phyloP scores from a whole-genome alignment of 495 filamentous ascomycete genomes.

The Penicillium chermesinum region DNA sequence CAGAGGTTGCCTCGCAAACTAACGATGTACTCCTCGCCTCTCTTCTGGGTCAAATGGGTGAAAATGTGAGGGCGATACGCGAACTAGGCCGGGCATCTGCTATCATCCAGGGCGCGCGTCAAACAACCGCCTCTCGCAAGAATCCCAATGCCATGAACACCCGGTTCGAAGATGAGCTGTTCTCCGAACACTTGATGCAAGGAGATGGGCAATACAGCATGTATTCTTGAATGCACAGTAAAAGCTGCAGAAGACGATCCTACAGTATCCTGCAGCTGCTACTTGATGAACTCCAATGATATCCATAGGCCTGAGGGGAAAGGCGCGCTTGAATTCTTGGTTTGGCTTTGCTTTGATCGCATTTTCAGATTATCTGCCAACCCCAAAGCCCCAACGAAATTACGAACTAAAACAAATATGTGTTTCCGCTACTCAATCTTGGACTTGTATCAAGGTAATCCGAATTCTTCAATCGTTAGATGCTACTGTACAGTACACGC shows the following conservation, averaged over 20 bases:
- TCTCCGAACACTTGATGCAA: neutral
- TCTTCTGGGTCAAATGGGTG: slow-evolving; percentile 62
- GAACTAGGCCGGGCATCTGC: slow-evolving; percentile 69
- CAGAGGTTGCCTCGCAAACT: slow-evolving; percentile 60
- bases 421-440: too few relatives aligned
- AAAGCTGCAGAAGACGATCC: too few relatives aligned
- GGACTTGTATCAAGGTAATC: too few relatives aligned
- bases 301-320: too few relatives aligned
- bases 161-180: slow-evolving; percentile 29
- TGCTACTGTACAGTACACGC: slow-evolving; percentile 17
- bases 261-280: too few relatives aligned
- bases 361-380: too few relatives aligned
- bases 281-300: too few relatives aligned
- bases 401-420: too few relatives aligned
- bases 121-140: slow-evolving; percentile 21
- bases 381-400: too few relatives aligned
- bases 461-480: slow-evolving; percentile 4
- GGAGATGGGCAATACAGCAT: neutral
- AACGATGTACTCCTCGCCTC: slow-evolving; percentile 74
- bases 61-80: slow-evolving; percentile 59
- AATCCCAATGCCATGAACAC: slow-evolving; percentile 18
- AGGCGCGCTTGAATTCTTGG: too few relatives aligned
- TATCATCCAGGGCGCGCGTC: slow-evolving; percentile 51
- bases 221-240: slow-evolving; percentile 5
- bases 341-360: too few relatives aligned